Conservation (phyloP, 2,329 filamentous ascomycete genomes). For the Penicillium janthinellum region DNA sequence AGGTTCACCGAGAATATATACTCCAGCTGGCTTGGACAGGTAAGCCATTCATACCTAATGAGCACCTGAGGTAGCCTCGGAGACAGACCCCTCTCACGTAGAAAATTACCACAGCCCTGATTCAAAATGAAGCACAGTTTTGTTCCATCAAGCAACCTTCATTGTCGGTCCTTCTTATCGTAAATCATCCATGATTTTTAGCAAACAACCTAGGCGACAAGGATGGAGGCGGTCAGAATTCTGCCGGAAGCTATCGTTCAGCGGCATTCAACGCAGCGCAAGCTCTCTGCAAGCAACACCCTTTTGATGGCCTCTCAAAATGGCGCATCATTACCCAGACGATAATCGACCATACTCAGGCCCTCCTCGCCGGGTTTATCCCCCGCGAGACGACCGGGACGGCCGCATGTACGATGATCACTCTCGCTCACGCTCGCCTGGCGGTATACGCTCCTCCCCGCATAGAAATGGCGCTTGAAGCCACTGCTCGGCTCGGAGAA, state of each 20-base stretch:
- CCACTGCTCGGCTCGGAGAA: slow-evolving; percentile 22
- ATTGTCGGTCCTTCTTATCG: neutral
- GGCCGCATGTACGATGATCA: slow-evolving; percentile 52
- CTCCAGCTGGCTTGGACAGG: no score
- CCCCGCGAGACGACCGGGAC: slow-evolving; percentile 41
- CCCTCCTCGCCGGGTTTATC: slow-evolving; percentile 27
- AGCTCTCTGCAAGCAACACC: slow-evolving; percentile 3
- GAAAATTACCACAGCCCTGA: no score
- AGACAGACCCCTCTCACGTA: no score
- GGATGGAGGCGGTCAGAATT: slow-evolving; percentile 12
- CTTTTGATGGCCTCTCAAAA: slow-evolving; percentile 21
- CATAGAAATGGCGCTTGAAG: slow-evolving; percentile 40
- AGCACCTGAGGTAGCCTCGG: no score
- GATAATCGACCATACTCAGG: slow-evolving; percentile 31
- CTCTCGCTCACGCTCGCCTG: slow-evolving; percentile 46
- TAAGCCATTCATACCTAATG: no score
- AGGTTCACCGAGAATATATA: no score
- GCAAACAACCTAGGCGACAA: neutral
- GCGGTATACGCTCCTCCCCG: slow-evolving; percentile 49
- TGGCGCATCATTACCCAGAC: slow-evolving; percentile 34
- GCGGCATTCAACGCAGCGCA: slow-evolving; percentile 4
- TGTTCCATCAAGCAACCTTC: no score
- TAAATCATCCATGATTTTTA: no score
- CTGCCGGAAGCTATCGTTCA: slow-evolving; percentile 15
- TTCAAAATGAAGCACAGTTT: no score